Percentiles rank a stretch among this genome's conserved stretches.
phyloP scores from a whole-genome alignment of 768 basidiomycete genomes.

The Suillus brevipes region DNA sequence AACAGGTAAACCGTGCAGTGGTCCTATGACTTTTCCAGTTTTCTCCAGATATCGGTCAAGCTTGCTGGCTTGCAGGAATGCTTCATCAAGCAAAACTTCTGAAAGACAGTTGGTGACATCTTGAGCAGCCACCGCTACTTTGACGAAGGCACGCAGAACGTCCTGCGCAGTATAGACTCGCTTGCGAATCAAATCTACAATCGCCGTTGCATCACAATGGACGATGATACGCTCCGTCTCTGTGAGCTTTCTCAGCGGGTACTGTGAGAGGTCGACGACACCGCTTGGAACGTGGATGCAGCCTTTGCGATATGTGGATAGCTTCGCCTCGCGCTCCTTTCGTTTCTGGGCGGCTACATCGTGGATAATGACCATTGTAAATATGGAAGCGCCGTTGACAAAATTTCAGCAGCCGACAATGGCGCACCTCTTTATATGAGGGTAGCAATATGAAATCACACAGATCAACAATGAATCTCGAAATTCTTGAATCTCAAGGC shows the following conservation, averaged over 20 bases:
- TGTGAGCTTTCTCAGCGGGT: conserved; percentile 28
- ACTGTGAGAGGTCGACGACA: conserved; percentile 24
- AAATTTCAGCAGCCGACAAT: neutral
- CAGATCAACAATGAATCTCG: neutral
- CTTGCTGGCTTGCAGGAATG: conserved; percentile 45
- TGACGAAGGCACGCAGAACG: conserved; percentile 29
- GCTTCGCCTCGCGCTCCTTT: conserved; percentile 21
- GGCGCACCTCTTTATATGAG: conserved; percentile 4
- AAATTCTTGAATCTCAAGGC: neutral
- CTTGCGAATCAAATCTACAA: conserved; percentile 23
- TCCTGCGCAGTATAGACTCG: conserved; percentile 25
- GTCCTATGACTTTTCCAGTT: conserved; percentile 51
- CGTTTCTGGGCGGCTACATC: conserved; percentile 22
- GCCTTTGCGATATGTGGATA: conserved; percentile 13
- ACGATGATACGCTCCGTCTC: conserved; percentile 29
- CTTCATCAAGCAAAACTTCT: conserved; percentile 59
- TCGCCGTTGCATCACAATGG: conserved; percentile 30
- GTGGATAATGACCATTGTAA: neutral
- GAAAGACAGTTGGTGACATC: conserved; percentile 51
- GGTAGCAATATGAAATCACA: neutral
- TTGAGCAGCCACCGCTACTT: conserved; percentile 30
- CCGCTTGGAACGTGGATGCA: conserved; percentile 8
- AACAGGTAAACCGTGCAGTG: conserved; percentile 45
- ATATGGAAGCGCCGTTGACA: neutral
- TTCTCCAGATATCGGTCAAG: conserved; percentile 46